Conservation (phyloP, 192 early-diverging fungal species). For the Linderina pennispora region DNA sequence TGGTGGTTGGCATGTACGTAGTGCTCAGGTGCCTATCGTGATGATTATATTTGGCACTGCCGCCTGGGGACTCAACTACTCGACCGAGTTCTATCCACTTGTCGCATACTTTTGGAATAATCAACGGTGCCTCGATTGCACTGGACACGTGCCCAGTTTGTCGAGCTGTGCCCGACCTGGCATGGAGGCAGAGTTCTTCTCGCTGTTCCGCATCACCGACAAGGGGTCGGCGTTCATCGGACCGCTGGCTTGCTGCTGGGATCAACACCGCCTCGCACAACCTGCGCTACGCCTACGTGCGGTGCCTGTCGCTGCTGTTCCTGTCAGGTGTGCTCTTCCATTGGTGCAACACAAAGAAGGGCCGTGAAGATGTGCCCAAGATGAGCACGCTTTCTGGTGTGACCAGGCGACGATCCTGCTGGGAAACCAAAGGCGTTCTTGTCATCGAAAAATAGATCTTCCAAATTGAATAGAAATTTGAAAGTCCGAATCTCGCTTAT, state of each 20-base stretch:
- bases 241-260: slow-evolving; percentile 60
- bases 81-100: slow-evolving; percentile 54
- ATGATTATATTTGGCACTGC: slow-evolving; percentile 53
- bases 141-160: slow-evolving; percentile 57
- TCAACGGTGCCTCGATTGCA: slow-evolving; percentile 55
- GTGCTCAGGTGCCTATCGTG: slow-evolving; percentile 56
- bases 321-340: not conserved
- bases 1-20: slow-evolving; percentile 41
- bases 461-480: too few relatives aligned
- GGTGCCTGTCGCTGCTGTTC: slow-evolving; percentile 26
- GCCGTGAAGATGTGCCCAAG: not conserved
- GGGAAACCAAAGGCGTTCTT: not conserved
- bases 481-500: too few relatives aligned
- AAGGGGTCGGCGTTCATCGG: slow-evolving; percentile 69
- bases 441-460: too few relatives aligned
- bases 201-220: slow-evolving; percentile 63
- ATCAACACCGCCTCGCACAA: slow-evolving; percentile 51
- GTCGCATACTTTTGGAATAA: slow-evolving; percentile 55
- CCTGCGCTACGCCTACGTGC: slow-evolving; percentile 52
- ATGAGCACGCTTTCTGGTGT: not conserved
- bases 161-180: slow-evolving; percentile 60
- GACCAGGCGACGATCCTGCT: not conserved
- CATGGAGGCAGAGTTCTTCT: slow-evolving; percentile 64
- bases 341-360: not conserved
- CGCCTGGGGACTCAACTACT: slow-evolving; percentile 49